Evolutionary conservation across 257 asterid species (phyloP), one percentile per base, ranked within the genome.

Genomic region (Lithospermum erythrorhizon): DNA sequence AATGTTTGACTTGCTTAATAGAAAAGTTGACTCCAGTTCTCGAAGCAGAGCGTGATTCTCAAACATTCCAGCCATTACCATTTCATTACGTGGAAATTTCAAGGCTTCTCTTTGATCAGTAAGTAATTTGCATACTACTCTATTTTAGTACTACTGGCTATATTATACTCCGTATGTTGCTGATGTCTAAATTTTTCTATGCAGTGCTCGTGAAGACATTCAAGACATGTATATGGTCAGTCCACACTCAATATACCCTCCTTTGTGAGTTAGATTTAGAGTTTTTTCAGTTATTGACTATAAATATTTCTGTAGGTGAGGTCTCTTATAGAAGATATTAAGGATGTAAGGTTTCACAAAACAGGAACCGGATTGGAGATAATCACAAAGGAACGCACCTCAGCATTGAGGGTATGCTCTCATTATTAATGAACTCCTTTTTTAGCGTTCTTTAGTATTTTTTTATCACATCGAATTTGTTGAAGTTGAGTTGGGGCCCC

Each of bases 31-130:
- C 95, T 53, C 81, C 76, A 70, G 89, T 88, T 68, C 65, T 91
- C 75, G 98, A 91, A 75, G 86, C 95, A 35, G 96, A 91, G 68
- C 82, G 98, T 41, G 95, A 86, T 71, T 72, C 95, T 65, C 90
- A 88, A 66, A 82, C 78, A 75, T 88, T 86, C 73, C 94, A 91
- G 80, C 84, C 85, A 23, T 75, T 91, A 76, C 98, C 96, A 70
- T 91, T 88, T 78, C 96, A 91, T 66, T 91, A 91, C 61, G 95
- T 91, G 49, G 96, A 91, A 80, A 84, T 91, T 76, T 84, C 96
- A 57, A 79, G 95, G 82, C 95, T 88, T 68, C 95, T 88, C 27
- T 91, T 88, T 76, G 90, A 91, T 73, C 87, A 84, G 96, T 84
- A 79, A 83, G 95, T 76, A 57, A 20, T 64, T 59, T 58, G 5